Base-by-base conservation (phyloP, 495 filamentous ascomycete genomes). In the Aspergillus hancockii region DNA sequence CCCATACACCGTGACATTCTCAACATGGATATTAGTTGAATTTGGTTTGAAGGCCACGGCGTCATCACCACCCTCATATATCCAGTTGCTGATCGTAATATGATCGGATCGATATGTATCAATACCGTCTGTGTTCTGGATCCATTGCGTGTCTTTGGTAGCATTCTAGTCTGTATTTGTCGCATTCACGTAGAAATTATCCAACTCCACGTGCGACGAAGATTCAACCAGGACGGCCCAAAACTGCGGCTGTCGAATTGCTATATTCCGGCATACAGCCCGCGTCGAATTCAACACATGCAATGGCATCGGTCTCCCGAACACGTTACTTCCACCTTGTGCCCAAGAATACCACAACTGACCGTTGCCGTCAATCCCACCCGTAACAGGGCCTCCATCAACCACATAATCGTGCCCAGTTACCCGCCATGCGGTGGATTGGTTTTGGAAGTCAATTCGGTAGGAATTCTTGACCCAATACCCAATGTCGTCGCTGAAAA, bases 321-420 rank as follows among this genome's bases (percentile, higher is more conserved):
- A 77, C 38, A 77, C 74, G 51, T 80, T 79, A 16, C 58, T 63
- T 22, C 64, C 59, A 10, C 68, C 61, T 12, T 65, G 62, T 25
- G 69, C 63, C 52, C 61, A 74, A 6, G 57, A 66, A 52, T 80
- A 79, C 76, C 79, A 82, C 4, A 69, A 63, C 50, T 81, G 76
- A 8, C 79, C 79, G 52, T 81, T 79, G 16, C 79, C 79, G 55
- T 81, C 68, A 21, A 81, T 66, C 38, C 72, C 75, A 13, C 79
- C 79, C 10, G 74, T 77, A 50, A 72, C 54, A 9, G 53, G 51
- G 7, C 67, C 67, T 30, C 75, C 74, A 25, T 72, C 61, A 30
- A 78, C 58, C 32, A 62, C 62, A 49, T 80, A 68, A 25, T 76
- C 76, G 28, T 68, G 67, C 4, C 79, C 79, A 21, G 77, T 78